Evolutionary conservation across 2,329 filamentous ascomycete species (phyloP).

Genomic region (Epichloe hybrida): DNA sequence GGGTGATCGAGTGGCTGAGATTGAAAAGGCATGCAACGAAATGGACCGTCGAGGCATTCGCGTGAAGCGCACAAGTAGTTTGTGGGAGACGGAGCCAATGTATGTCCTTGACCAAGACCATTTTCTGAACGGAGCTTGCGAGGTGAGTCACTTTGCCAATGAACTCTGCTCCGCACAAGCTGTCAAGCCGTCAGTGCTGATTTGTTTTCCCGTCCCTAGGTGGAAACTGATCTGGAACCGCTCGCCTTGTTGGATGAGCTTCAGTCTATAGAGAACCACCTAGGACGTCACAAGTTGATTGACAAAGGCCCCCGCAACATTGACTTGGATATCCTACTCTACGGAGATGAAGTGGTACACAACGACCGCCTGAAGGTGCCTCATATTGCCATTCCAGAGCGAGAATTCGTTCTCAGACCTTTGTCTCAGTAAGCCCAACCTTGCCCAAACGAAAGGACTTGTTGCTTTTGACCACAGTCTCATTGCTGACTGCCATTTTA

Average conservation of each 20-base stretch:
- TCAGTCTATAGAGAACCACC: conserved; percentile 66
- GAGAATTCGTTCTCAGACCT: conserved; percentile 86
- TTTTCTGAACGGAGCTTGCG: conserved; percentile 86
- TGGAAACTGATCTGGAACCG: conserved; percentile 66
- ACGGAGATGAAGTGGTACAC: conserved; percentile 51
- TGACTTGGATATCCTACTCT: conserved; percentile 83
- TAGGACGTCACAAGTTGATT: conserved; percentile 72
- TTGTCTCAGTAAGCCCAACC: conserved; percentile 52
- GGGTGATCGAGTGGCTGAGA: conserved; percentile 70
- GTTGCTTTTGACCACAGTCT: background rate
- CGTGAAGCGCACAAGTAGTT: conserved; percentile 66
- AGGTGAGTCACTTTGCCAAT: conserved; percentile 38
- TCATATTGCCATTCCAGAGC: conserved; percentile 72
- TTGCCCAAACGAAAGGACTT: background rate
- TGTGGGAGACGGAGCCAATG: conserved; percentile 96
- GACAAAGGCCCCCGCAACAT: conserved; percentile 94
- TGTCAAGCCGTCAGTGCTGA: background rate
- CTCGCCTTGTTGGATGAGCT: conserved; percentile 65
- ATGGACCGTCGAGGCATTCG: conserved; percentile 63
- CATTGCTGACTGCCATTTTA: background rate
- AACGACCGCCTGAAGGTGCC: conserved; percentile 70
- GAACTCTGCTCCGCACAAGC: background rate
- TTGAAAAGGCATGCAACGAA: conserved; percentile 68
- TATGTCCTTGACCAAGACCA: conserved; percentile 80
- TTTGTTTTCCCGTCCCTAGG: conserved; percentile 32